Conservation (phyloP, 371 early-diverging fungal genomes). For the Syncephalastrum monosporum region DNA sequence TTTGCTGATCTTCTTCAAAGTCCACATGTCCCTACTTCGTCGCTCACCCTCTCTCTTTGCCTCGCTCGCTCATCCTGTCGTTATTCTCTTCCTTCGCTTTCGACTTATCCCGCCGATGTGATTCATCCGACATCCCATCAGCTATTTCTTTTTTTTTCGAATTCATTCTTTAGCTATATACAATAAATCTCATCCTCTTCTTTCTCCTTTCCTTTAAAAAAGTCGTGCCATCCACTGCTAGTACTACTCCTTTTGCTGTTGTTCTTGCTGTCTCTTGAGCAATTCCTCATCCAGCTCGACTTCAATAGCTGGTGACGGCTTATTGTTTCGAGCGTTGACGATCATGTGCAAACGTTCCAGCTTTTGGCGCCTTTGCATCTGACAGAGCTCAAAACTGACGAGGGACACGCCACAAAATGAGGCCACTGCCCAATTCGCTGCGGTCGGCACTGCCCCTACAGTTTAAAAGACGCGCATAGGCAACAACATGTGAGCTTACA, state of each 20-base stretch:
- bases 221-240: no score
- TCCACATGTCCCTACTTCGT: neutral
- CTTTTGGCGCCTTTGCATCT: conserved; percentile 40
- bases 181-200: neutral
- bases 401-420: conserved; percentile 42
- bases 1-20: conserved; percentile 4
- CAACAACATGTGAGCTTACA: conserved; percentile 2
- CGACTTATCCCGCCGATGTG: neutral
- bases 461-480: neutral
- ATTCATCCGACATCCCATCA: neutral
- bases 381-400: conserved; percentile 44
- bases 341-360: conserved; percentile 37
- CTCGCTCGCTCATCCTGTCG: neutral
- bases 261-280: no score
- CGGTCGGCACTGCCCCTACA: conserved; percentile 26
- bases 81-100: neutral
- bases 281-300: no score
- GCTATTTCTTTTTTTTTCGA: conserved; percentile 9
- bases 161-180: conserved; percentile 7
- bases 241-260: no score
- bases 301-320: no score
- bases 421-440: conserved; percentile 54
- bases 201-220: neutral
- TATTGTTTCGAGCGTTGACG: conserved; percentile 20
- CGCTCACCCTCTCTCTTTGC: no score